Evolutionary conservation across 2,329 filamentous ascomycete genomes (phyloP).

Genomic region (Curvularia hawaiiensis): DNA sequence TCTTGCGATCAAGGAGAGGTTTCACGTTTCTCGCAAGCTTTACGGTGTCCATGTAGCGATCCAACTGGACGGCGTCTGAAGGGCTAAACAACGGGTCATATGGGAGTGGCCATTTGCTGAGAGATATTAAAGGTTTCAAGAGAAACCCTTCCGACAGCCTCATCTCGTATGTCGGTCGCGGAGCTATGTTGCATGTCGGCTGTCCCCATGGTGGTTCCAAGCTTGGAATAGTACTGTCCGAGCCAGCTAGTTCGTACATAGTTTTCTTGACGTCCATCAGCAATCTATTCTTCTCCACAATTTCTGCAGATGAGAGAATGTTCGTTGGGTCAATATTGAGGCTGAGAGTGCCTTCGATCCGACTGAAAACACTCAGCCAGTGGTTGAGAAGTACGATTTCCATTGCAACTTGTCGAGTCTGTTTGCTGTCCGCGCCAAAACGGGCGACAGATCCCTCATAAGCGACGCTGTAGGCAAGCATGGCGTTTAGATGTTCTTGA

Average conservation of each 20-base stretch:
- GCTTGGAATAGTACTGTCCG: background rate
- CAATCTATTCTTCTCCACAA: conserved; percentile 30
- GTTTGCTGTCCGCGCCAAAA: conserved; percentile 21
- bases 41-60: conserved; percentile 21
- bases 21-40: conserved; percentile 1
- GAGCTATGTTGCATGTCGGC: conserved; percentile 1
- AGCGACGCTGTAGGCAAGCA: conserved; percentile 38
- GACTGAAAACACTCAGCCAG: conserved; percentile 23
- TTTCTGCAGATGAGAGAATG: conserved; percentile 30
- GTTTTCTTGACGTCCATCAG: conserved; percentile 17
- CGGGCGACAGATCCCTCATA: conserved; percentile 30
- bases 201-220: background rate
- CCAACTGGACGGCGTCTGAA: conserved; percentile 23
- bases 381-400: conserved; percentile 32
- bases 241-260: conserved; percentile 8
- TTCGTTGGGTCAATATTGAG: conserved; percentile 31
- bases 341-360: conserved; percentile 23
- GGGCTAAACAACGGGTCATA: conserved; percentile 36
- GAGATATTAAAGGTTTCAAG: conserved; percentile 26
- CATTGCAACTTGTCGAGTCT: conserved; percentile 21
- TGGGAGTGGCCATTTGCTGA: conserved; percentile 31
- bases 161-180: conserved; percentile 16
- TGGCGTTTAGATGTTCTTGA: conserved; percentile 35
- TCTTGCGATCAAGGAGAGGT: conserved; percentile 13
- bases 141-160: conserved; percentile 29